Evolutionary conservation across 2,329 filamentous ascomycete species (phyloP).

Genomic region (Pseudohalonectria lignicola): DNA sequence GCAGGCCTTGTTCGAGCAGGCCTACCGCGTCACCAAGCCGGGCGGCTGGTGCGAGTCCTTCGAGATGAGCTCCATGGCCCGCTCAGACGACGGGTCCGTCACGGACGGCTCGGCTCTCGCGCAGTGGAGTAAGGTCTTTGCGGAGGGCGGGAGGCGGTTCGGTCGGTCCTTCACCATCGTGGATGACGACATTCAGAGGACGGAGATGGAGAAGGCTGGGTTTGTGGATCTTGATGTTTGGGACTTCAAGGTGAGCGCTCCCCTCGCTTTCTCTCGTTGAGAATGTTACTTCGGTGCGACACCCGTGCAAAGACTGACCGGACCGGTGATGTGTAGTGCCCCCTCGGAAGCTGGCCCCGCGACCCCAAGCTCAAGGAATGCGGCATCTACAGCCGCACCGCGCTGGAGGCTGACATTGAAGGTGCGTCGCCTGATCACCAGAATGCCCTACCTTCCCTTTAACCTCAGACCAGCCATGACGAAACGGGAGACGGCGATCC

Average conservation of each 20-base stretch:
- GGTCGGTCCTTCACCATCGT: constrained; percentile 5
- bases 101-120: constrained; percentile 9
- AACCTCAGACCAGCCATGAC: too few relatives aligned
- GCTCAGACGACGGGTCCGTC: constrained; percentile 14
- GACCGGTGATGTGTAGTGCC: too few relatives aligned
- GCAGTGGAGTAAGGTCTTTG: constrained; percentile 10
- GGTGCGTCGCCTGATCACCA: too few relatives aligned
- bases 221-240: constrained; percentile 6
- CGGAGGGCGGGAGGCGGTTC: constrained; percentile 1
- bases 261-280: neutral
- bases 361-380: constrained; percentile 16
- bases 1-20: constrained; percentile 33
- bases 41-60: constrained; percentile 27
- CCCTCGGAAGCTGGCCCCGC: constrained; percentile 21
- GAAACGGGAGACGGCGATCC: too few relatives aligned
- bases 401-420: constrained; percentile 7
- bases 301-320: too few relatives aligned
- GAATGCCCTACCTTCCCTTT: constrained; percentile 8
- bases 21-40: constrained; percentile 37
- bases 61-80: constrained; percentile 8
- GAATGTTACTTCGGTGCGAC: too few relatives aligned
- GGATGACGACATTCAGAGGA: constrained; percentile 6
- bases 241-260: neutral
- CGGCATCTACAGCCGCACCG: constrained; percentile 10
- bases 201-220: constrained; percentile 5